Evolutionary conservation across 2,329 filamentous ascomycete genomes (phyloP).

Genomic region (Macrophomina pseudophaseolina): DNA sequence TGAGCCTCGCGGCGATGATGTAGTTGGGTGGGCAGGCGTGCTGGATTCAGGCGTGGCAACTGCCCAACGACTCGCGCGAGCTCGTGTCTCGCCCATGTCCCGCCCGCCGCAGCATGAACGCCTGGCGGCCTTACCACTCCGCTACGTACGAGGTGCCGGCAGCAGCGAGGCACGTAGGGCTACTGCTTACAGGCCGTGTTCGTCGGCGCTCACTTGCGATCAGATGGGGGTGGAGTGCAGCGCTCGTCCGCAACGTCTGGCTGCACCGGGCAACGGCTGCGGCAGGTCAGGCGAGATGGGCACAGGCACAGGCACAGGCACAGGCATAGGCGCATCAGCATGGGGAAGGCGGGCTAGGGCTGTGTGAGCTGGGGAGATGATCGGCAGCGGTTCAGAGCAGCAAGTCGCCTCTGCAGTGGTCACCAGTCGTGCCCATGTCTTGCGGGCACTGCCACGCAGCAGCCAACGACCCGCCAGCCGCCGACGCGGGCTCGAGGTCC

Average conservation of each 20-base stretch:
- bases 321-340: constrained; percentile 6
- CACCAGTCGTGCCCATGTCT: background rate
- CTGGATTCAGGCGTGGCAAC: constrained; percentile 6
- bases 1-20: constrained; percentile 12
- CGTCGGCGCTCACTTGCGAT: background rate
- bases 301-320: background rate
- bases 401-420: background rate
- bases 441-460: constrained; percentile 12
- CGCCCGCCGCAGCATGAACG: background rate
- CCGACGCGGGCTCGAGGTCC: background rate
- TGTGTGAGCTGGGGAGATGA: background rate
- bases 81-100: constrained; percentile 12
- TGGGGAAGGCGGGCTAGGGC: constrained; percentile 2
- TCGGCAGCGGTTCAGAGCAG: background rate
- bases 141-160: background rate
- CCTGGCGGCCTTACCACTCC: background rate
- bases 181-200: background rate
- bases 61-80: background rate
- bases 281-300: constrained; percentile 14
- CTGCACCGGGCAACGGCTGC: background rate
- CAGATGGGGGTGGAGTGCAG: background rate
- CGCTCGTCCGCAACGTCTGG: background rate
- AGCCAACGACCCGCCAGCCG: background rate
- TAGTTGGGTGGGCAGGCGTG: background rate
- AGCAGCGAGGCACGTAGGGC: background rate